phyloP scores from a whole-genome alignment of 768 basidiomycete genomes.

The Omphalotus guepiniiformis region DNA sequence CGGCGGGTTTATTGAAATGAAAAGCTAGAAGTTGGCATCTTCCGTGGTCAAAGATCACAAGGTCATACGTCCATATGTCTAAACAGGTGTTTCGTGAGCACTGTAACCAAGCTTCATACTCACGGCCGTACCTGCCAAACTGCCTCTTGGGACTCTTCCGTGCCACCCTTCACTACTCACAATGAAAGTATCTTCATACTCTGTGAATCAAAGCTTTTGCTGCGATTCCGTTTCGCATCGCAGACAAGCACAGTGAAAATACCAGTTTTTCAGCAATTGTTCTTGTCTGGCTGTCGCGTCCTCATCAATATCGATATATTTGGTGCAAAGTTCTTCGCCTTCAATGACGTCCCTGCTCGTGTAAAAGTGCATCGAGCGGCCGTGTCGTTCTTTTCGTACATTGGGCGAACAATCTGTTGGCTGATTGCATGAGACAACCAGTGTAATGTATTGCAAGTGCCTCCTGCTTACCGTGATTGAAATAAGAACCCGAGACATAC shows the following conservation, averaged over 20 bases:
- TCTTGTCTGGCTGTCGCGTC: conserved; percentile 12
- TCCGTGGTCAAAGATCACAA: too few species aligned
- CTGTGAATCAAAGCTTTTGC: too few species aligned
- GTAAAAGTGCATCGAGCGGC: conserved; percentile 35
- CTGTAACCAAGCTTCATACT: too few species aligned
- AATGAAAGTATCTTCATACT: too few species aligned
- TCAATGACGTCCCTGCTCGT: conserved; percentile 27
- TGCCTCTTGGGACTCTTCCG: too few species aligned
- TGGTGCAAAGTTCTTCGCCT: conserved; percentile 44
- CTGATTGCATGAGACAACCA: not conserved
- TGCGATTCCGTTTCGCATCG: conserved; percentile 18
- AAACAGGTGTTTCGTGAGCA: too few species aligned
- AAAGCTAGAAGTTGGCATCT: too few species aligned
- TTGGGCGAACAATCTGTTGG: conserved; percentile 39
- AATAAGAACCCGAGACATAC: conserved; percentile 58
- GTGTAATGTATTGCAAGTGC: too few species aligned
- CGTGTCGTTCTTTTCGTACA: conserved; percentile 33
- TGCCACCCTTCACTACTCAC: too few species aligned
- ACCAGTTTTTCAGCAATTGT: conserved; percentile 19
- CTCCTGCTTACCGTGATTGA: conserved; percentile 54
- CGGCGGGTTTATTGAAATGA: too few species aligned
- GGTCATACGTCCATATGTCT: too few species aligned
- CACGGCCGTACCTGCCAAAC: too few species aligned
- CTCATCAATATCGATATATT: conserved; percentile 32
- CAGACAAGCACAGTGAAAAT: conserved; percentile 20